Conservation (phyloP, 1,284 basidiomycete genomes). For the Leccinum fallax region DNA sequence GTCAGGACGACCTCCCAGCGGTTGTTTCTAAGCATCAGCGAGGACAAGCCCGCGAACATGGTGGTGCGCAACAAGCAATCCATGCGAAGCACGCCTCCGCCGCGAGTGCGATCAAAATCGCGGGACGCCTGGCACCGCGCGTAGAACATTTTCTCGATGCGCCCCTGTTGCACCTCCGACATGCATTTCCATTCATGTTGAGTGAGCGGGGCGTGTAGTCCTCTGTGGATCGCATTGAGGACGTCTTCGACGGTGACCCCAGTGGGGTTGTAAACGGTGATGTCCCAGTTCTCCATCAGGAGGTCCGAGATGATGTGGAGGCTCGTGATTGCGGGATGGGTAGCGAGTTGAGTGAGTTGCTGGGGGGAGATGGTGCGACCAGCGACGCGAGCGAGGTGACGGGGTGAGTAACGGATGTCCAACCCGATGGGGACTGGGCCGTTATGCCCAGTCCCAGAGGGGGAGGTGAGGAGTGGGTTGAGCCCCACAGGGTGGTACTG, state of each 20-base stretch:
- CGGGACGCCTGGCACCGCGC: conserved; percentile 41
- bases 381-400: conserved; percentile 33
- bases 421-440: conserved; percentile 40
- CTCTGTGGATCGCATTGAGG: conserved; percentile 44
- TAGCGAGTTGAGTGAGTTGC: conserved; percentile 45
- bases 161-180: conserved; percentile 43
- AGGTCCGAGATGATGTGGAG: conserved; percentile 50
- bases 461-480: conserved; percentile 22
- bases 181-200: conserved; percentile 45
- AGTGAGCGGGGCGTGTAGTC: conserved; percentile 40
- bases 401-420: conserved; percentile 49
- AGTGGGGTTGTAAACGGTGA: conserved; percentile 34
- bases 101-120: conserved; percentile 35
- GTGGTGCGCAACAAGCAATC: conserved; percentile 51
- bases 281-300: conserved; percentile 44
- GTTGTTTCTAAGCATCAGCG: conserved; percentile 36
- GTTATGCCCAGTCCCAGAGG: conserved; percentile 13
- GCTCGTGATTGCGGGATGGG: conserved; percentile 39
- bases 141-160: conserved; percentile 44
- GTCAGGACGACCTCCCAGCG: conserved; percentile 48
- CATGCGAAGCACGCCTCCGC: conserved; percentile 46
- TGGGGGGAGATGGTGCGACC: conserved; percentile 17
- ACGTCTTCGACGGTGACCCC: conserved; percentile 54
- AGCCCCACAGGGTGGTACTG: conserved; percentile 20
- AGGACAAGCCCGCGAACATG: conserved; percentile 51